Evolutionary conservation across 2,329 filamentous ascomycete species (phyloP).

Genomic region (Trichoderma harzianum): DNA sequence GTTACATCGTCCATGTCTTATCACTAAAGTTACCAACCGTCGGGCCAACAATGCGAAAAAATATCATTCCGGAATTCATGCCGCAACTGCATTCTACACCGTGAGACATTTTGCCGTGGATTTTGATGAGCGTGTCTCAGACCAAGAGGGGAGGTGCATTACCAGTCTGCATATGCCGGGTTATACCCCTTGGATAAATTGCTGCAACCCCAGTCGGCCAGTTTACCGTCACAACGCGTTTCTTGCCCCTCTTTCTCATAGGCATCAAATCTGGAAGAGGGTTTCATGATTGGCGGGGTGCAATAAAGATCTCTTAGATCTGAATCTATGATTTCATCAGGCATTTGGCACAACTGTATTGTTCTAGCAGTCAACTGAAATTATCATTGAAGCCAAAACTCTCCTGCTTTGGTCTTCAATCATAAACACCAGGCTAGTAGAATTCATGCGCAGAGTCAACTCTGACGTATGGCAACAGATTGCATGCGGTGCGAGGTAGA

Average conservation of each 20-base stretch:
- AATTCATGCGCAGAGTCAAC: background rate
- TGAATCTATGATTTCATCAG: background rate
- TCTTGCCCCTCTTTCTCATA: background rate
- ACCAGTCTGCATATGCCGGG: conserved; percentile 3
- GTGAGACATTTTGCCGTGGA: conserved; percentile 13
- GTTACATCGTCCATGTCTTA: conserved; percentile 15
- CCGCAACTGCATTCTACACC: background rate
- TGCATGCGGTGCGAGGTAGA: background rate
- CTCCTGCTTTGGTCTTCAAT: background rate
- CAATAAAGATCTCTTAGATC: conserved; percentile 10
- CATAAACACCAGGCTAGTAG: background rate
- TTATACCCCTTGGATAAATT: conserved; percentile 15
- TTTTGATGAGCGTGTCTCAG: conserved; percentile 9
- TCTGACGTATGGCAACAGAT: background rate
- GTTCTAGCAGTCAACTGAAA: background rate
- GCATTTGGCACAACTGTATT: background rate
- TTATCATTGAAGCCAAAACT: background rate
- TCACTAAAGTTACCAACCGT: background rate
- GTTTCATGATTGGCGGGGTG: background rate
- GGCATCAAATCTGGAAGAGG: background rate
- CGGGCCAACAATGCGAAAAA: background rate
- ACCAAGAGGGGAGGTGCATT: conserved; percentile 14
- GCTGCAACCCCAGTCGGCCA: conserved; percentile 12
- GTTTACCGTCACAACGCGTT: background rate
- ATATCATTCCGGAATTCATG: background rate